A percentile compares a stretch with the other conserved stretches of the same genome.
These are phyloP conservation scores for Globisporangium paroecandrum DNA, from an alignment of 352 stramenopile species.

Conservation along the genomic window DNA sequence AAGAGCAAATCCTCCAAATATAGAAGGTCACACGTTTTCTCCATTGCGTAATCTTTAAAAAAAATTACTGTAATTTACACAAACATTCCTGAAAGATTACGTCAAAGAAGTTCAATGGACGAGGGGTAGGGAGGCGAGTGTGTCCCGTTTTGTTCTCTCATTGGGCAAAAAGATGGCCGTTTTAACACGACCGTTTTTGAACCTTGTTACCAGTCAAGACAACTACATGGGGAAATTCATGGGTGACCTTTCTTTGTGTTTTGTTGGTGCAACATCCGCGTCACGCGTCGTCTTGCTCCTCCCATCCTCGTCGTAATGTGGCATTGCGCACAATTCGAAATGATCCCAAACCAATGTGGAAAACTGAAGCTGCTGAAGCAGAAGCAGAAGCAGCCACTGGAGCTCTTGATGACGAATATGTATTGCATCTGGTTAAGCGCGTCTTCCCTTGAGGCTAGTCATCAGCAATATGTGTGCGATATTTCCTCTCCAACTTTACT, in stretches of 20 bases:
- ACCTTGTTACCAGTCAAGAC: too few species aligned
- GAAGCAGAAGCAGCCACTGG: too few species aligned
- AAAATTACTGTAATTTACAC: neutral
- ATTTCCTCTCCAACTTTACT: too few species aligned
- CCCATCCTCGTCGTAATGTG: neutral
- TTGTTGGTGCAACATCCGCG: neutral
- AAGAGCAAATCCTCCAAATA: too few species aligned
- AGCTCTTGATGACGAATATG: neutral
- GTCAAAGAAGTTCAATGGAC: neutral
- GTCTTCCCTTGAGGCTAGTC: too few species aligned
- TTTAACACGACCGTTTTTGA: too few species aligned
- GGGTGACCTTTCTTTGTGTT: too few species aligned
- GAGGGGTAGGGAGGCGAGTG: neutral
- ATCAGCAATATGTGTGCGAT: too few species aligned
- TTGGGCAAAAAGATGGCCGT: too few species aligned
- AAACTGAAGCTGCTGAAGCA: neutral
- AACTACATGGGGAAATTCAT: too few species aligned
- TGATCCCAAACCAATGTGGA: neutral
- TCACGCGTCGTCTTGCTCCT: neutral
- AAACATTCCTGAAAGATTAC: neutral
- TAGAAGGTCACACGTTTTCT: too few species aligned
- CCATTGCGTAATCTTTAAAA: too few species aligned
- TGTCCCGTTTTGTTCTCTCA: neutral
- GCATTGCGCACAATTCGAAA: slow-evolving; percentile 3
- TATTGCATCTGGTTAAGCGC: neutral